Base-by-base conservation (phyloP, 1,284 basidiomycete species). In the Phlebopus sp. region DNA sequence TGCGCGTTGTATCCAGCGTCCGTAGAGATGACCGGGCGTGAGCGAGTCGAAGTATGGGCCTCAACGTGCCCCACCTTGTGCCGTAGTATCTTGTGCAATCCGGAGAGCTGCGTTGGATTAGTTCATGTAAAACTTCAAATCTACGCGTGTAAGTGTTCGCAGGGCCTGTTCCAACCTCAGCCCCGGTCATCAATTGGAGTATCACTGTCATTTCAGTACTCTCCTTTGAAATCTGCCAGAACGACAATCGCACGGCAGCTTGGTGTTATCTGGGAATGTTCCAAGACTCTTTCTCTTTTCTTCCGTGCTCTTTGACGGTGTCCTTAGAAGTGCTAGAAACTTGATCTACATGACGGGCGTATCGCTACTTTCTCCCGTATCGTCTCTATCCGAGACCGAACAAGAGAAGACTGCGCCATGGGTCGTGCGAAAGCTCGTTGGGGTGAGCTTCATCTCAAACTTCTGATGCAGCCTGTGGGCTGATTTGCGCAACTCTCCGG, bases 401-500 rank as follows among this genome's bases (percentile, higher is more conserved):
- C 70, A 70, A 45, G 79, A 84, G 59, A 79, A 78, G 52, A 61
- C 71, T 10, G 78, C 78, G 18, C 78, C 80, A 54, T 84, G 81
- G 81, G 77, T 83, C 42, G 70, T 84, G 27, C 69, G 81, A 46
- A 84, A 82, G 63, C 72, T 84, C 5, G 78, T 79, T 17, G 80
- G 79, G 52, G 81, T 82, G 61, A 60, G 78, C 73, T 25, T 18
- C 17, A 19, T 30, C 14, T 34, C 15, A 10, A 32, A 32, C 29
- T 17, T 30, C 8, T 4, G 7, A 25, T 30, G 21, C 1, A 21
- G n/a, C 23, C 4, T 11, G 14, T 8, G 14, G 14, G 14, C 5
- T 35, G 32, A 35, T 8, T n/a, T 3, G 14, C 19, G 3, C 15
- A 34, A 13, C 9, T 19, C 29, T 11, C 15, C 4, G n/a, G 29